Evolutionary conservation across 2,329 filamentous ascomycete species (phyloP).

Genomic region (Bipolaris oryzae): DNA sequence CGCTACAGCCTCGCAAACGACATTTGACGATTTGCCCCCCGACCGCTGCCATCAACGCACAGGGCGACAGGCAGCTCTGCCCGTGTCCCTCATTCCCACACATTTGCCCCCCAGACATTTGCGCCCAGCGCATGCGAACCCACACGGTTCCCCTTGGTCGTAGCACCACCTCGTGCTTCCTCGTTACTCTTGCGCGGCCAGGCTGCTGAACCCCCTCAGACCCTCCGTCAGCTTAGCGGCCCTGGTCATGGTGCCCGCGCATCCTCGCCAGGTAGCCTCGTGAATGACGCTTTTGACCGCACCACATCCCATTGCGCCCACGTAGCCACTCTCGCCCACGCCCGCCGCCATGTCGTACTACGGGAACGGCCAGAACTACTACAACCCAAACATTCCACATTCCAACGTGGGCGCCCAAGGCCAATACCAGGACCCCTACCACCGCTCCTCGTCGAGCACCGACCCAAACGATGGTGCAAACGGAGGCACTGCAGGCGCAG

Average conservation of each 20-base stretch:
- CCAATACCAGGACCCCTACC: conserved; percentile 46
- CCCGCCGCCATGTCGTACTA: conserved; percentile 60
- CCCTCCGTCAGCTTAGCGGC: conserved; percentile 33
- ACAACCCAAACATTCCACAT: conserved; percentile 51
- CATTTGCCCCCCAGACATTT: conserved; percentile 4
- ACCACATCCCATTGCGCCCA: conserved; percentile 24
- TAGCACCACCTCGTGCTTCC: conserved; percentile 9
- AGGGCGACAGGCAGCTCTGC: conserved; percentile 19
- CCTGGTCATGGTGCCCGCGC: conserved; percentile 43
- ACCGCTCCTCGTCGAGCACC: conserved; percentile 70
- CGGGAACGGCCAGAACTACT: conserved; percentile 61
- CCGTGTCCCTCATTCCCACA: conserved; percentile 11
- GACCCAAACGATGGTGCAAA: conserved; percentile 76
- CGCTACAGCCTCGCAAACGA: conserved; percentile 21
- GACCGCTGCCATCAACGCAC: conserved; percentile 15
- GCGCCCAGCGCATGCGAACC: conserved; percentile 22
- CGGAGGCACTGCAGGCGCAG: conserved; percentile 58
- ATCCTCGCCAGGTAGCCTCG: conserved; percentile 40
- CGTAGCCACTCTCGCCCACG: conserved; percentile 18
- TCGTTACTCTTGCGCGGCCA: conserved; percentile 12
- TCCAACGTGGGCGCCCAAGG: conserved; percentile 47
- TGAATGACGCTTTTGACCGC: conserved; percentile 42
- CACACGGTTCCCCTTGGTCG: conserved; percentile 17
- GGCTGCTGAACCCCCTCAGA: conserved; percentile 7
- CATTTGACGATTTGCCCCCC: conserved; percentile 25